Base-by-base conservation (phyloP, 2,329 filamentous ascomycete species). In the Lasiodiplodia citricola region DNA sequence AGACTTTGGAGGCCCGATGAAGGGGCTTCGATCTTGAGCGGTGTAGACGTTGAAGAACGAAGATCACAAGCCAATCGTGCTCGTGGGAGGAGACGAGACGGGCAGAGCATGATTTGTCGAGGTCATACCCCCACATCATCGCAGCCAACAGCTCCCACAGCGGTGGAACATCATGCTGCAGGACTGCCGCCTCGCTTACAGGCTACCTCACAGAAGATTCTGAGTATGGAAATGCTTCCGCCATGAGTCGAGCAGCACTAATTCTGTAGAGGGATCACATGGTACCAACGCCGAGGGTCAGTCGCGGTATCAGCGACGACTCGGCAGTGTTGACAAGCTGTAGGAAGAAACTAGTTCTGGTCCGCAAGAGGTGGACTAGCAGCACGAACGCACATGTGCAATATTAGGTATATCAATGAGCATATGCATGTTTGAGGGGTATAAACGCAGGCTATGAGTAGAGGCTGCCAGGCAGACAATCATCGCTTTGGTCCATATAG, bases 1-100 rank as follows among this genome's bases (percentile, higher is more conserved):
- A 67, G 79, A 81, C 68, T 81, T 81, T 69, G 71, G 69, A 14
- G 31, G 18, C 7, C 44, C 55, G 21, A 16, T 67, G 23, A 47
- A 28, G 4, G 25, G 31, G 5, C 44, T 21, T 18, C 13, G 51
- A 25, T 16, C 47, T 18, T 67, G 65, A 67, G n/a, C 41, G 28
- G 6, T 8, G 21, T 11, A 3, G n/a, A 23, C 2, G 31, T 7
- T 11, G 18, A 18, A n/a, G 41, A n/a, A 41, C 28, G 3, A 25
- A 52, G 52, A 35, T 10, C 4, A 31, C 52, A 38, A 16, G 21
- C n/a, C 56, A 44, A 28, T 57, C 7, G 3, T 16, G 25, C 18
- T 18, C 23, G 18, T 37, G 31, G 11, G 11, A 52, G 21, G 18
- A n/a, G 28, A 37, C 28, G 23, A 52, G 14, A 18, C 28, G 51